Conservation (phyloP, 2,329 filamentous ascomycete species). For the Aureobasidium sp. region DNA sequence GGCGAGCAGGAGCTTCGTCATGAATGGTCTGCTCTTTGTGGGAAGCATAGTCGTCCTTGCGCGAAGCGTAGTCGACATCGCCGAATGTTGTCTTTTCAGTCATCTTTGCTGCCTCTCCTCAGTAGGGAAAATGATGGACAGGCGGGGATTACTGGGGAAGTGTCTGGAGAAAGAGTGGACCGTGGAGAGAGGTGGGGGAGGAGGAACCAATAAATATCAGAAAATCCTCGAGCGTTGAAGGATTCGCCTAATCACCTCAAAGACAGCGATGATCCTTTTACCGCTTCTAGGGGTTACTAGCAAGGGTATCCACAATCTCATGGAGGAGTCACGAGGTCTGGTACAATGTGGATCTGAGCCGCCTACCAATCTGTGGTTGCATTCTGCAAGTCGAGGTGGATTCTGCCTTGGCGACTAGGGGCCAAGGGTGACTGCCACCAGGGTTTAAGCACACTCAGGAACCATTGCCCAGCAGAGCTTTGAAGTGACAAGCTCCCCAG, state of each 20-base stretch:
- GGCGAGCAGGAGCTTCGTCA: slow-evolving; percentile 25
- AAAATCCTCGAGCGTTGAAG: neutral
- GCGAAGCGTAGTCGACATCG: neutral
- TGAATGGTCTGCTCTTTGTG: neutral
- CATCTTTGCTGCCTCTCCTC: slow-evolving; percentile 6
- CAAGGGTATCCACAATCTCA: slow-evolving; percentile 8
- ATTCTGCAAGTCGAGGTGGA: slow-evolving; percentile 2
- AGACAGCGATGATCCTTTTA: slow-evolving; percentile 7
- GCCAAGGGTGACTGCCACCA: slow-evolving; percentile 4
- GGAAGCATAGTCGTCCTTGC: neutral
- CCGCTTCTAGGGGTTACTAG: slow-evolving; percentile 9
- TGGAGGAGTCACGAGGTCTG: neutral
- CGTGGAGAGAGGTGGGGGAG: neutral
- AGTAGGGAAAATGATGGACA: slow-evolving; percentile 4
- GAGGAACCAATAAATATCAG: neutral
- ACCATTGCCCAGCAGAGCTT: neutral
- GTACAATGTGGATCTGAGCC: neutral
- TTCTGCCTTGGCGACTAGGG: neutral
- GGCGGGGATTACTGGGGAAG: slow-evolving; percentile 8
- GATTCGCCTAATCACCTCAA: neutral
- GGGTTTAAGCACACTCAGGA: neutral
- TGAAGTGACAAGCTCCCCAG: neutral
- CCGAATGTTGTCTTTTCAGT: slow-evolving; percentile 6
- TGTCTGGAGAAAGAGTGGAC: slow-evolving; percentile 9
- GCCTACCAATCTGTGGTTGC: slow-evolving; percentile 9